Percentiles rank a stretch among this genome's conserved stretches.
phyloP scores from a whole-genome alignment of 441 rosid species.

The Croton setiger region DNA sequence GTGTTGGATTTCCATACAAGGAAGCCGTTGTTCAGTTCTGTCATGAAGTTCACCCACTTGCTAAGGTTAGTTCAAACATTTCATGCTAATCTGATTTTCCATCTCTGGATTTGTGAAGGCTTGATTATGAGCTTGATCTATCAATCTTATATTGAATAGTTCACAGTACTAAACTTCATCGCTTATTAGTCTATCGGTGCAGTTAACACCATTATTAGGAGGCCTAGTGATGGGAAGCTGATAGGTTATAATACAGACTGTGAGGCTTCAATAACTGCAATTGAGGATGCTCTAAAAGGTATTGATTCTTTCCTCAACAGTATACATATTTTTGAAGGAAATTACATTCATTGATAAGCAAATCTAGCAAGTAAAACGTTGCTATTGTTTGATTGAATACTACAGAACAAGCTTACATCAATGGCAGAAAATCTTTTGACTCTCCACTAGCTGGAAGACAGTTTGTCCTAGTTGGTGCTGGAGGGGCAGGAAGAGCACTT shows the following conservation, averaged over 20 bases:
- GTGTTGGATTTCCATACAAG: constrained; percentile 61
- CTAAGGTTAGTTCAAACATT: constrained; percentile 34
- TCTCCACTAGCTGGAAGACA: constrained; percentile 37
- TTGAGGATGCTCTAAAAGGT: constrained; percentile 61
- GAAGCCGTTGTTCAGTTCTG: constrained; percentile 52
- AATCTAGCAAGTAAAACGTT: constrained; percentile 4
- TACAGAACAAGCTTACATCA: constrained; percentile 21
- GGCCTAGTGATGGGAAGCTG: constrained; percentile 48
- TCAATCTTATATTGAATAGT: neutral
- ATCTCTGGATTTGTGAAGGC: neutral
- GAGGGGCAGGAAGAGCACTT: constrained; percentile 62
- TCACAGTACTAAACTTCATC: constrained; percentile 1
- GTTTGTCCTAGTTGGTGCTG: constrained; percentile 55
- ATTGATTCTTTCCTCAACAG: neutral
- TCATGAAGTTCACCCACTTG: constrained; percentile 57
- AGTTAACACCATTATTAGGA: constrained; percentile 49
- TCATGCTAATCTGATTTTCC: neutral
- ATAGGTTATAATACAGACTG: constrained; percentile 56
- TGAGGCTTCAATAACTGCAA: constrained; percentile 48
- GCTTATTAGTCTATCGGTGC: constrained; percentile 49
- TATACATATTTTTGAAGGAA: neutral
- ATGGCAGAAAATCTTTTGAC: constrained; percentile 9
- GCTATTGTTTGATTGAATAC: neutral
- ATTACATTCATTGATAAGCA: neutral
- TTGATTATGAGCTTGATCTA: neutral